These are phyloP conservation scores for Melanogaster broomeanus DNA, from an alignment of 768 basidiomycete genomes.

Conservation along the genomic window DNA sequence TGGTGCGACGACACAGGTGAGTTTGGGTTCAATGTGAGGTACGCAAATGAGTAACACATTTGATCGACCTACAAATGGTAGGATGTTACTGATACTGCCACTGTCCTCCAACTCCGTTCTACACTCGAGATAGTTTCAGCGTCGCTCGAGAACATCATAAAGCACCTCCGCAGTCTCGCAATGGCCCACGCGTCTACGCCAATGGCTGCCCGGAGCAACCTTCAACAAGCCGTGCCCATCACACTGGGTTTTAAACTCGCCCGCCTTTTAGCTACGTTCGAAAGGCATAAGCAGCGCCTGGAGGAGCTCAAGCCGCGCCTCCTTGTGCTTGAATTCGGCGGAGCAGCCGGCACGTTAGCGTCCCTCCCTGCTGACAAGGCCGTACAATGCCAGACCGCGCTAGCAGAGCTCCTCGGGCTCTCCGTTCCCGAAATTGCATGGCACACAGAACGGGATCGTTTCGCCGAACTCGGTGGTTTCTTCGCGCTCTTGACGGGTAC, in stretches of 20 bases:
- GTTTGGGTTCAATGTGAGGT: constrained; percentile 2
- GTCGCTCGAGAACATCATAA: constrained; percentile 31
- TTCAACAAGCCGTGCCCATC: constrained; percentile 51
- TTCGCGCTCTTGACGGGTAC: constrained; percentile 47
- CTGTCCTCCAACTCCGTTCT: constrained; percentile 42
- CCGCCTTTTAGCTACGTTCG: constrained; percentile 44
- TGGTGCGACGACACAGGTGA: constrained; percentile 50
- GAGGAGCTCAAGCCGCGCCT: constrained; percentile 38
- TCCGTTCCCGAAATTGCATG: constrained; percentile 30
- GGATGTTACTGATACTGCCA: constrained; percentile 53
- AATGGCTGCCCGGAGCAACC: constrained; percentile 48
- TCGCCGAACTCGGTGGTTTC: constrained; percentile 44
- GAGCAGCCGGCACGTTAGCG: constrained; percentile 48
- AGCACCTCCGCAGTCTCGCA: constrained; percentile 31
- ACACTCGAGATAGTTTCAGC: constrained; percentile 37
- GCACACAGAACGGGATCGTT: constrained; percentile 46
- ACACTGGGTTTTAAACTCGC: constrained; percentile 49
- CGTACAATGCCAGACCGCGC: constrained; percentile 24
- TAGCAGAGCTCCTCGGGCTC: constrained; percentile 20
- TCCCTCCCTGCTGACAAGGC: constrained; percentile 40
- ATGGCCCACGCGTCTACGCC: constrained; percentile 37
- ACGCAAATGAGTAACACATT: neutral
- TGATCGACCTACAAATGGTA: constrained; percentile 27
- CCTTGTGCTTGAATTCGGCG: constrained; percentile 45
- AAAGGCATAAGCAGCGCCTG: constrained; percentile 40